Evolutionary conservation across 129 eudicot species (phyloP).

Genomic region (Helichrysum umbraculigerum): DNA sequence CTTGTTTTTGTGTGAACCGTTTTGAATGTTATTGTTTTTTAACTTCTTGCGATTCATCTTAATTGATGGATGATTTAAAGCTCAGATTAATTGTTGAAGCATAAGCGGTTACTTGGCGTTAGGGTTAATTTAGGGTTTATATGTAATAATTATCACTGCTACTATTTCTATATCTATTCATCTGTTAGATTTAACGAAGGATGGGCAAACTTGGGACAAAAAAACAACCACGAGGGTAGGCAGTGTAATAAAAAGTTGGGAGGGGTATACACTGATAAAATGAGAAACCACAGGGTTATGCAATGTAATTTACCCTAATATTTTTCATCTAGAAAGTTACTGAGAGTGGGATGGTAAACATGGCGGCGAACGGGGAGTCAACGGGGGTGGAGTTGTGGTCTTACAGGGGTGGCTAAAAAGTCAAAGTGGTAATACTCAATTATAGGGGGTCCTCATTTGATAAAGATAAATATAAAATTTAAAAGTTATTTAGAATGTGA

Average conservation of each 20-base stretch:
- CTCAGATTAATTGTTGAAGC: neutral
- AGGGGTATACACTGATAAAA: too few species aligned
- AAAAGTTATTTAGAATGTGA: too few species aligned
- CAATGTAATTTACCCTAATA: too few species aligned
- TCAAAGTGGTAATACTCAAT: constrained; percentile 10
- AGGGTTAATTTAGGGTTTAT: neutral
- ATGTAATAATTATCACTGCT: too few species aligned
- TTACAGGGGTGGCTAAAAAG: constrained; percentile 15
- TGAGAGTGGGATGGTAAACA: constrained; percentile 9
- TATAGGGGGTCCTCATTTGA: neutral
- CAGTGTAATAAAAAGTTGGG: too few species aligned
- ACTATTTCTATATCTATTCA: too few species aligned
- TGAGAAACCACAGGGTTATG: too few species aligned
- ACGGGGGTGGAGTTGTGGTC: constrained; percentile 21
- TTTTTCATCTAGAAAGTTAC: neutral
- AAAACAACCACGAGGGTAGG: too few species aligned
- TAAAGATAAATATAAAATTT: too few species aligned
- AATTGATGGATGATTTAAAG: neutral
- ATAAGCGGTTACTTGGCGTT: neutral
- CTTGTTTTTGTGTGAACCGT: constrained; percentile 13
- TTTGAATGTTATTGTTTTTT: neutral
- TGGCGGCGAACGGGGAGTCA: constrained; percentile 20
- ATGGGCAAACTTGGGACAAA: too few species aligned
- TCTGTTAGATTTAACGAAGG: too few species aligned
- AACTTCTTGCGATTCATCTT: neutral